phyloP scores from a whole-genome alignment of 2,329 filamentous ascomycete species.

The Xylariaceae sp. region DNA sequence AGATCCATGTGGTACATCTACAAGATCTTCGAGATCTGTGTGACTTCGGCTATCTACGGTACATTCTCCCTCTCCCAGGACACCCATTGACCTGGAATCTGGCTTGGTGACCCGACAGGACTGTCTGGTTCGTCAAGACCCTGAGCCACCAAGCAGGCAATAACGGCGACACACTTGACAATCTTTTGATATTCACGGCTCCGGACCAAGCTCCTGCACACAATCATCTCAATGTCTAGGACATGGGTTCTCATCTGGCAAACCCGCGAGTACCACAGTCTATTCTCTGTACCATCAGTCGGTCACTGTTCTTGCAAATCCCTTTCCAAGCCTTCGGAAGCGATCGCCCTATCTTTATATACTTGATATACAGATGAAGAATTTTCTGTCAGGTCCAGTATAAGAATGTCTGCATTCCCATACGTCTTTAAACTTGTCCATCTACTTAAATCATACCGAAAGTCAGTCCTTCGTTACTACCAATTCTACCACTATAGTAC shows the following conservation, averaged over 20 bases:
- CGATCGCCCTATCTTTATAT: too few relatives aligned
- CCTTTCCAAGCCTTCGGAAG: too few relatives aligned
- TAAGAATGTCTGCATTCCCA: too few relatives aligned
- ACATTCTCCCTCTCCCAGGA: slow-evolving; percentile 20
- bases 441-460: too few relatives aligned
- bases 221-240: slow-evolving; percentile 29
- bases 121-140: slow-evolving; percentile 19
- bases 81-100: slow-evolving; percentile 25
- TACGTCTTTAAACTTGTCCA: too few relatives aligned
- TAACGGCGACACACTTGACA: slow-evolving; percentile 13
- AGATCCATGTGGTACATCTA: slow-evolving; percentile 5
- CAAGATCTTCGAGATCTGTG: slow-evolving; percentile 28
- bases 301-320: too few relatives aligned
- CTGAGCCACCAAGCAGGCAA: slow-evolving; percentile 17
- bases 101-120: slow-evolving; percentile 18
- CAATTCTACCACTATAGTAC: too few relatives aligned
- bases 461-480: too few relatives aligned
- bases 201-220: slow-evolving; percentile 16
- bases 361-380: too few relatives aligned
- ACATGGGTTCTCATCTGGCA: slow-evolving; percentile 17
- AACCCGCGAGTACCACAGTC: not conserved
- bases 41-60: slow-evolving; percentile 30
- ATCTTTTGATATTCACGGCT: not conserved
- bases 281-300: too few relatives aligned
- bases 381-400: too few relatives aligned